Evolutionary conservation across 176 grass and related monocot genomes (phyloP).

Genomic region (Triticum dicoccoides): DNA sequence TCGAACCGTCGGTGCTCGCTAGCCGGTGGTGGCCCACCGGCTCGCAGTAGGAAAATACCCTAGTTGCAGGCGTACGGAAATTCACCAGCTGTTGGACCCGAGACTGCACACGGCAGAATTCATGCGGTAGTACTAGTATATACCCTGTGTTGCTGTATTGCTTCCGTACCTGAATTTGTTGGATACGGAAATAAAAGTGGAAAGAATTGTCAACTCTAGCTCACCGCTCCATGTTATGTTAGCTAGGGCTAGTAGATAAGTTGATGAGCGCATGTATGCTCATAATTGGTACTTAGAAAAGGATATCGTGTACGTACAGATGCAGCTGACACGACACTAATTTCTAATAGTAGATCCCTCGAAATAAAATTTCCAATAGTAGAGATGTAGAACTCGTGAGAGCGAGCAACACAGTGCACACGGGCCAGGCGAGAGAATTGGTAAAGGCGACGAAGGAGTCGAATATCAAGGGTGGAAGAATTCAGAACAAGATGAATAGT

Average conservation of each 20-base stretch:
- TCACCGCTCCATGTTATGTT: slow-evolving; percentile 3
- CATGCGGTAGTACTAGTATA: not conserved
- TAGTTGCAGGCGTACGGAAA: not conserved
- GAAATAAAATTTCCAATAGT: not conserved
- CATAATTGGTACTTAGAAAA: slow-evolving; percentile 4
- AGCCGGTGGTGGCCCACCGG: not conserved
- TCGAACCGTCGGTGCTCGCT: slow-evolving; percentile 32
- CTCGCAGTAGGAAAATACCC: not conserved
- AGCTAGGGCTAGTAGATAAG: not conserved
- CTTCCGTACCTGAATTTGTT: not conserved
- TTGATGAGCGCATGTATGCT: not conserved
- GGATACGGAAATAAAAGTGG: not conserved
- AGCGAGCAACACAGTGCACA: no score
- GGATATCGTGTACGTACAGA: not conserved
- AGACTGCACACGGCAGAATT: not conserved
- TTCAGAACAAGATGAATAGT: no score
- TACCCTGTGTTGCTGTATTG: not conserved
- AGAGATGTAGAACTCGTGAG: not conserved
- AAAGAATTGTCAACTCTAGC: slow-evolving; percentile 37
- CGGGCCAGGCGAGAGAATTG: no score
- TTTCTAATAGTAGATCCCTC: not conserved
- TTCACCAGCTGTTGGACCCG: not conserved
- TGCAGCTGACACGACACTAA: not conserved
- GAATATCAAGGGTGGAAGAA: no score
- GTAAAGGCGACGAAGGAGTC: no score